phyloP scores from a whole-genome alignment of 2,329 filamentous ascomycete species.

The Pseudogymnoascus sp. region DNA sequence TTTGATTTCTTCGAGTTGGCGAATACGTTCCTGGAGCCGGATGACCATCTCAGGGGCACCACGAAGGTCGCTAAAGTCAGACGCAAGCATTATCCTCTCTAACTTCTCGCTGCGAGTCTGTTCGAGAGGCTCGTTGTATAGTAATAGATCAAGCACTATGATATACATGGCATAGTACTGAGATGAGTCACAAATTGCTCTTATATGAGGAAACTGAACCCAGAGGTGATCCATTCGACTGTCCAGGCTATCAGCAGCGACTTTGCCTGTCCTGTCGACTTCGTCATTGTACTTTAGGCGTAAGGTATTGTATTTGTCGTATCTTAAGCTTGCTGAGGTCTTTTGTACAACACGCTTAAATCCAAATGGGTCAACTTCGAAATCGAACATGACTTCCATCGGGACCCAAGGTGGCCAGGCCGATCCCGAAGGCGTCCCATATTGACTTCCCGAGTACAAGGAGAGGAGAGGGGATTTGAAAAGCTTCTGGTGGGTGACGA shows the following conservation, averaged over 20 bases:
- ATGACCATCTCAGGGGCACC: constrained; percentile 91
- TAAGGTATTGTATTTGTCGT: constrained; percentile 96
- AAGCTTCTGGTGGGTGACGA: constrained; percentile 89
- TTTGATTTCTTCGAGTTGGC: constrained; percentile 93
- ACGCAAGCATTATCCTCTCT: constrained; percentile 98
- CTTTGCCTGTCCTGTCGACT: constrained; percentile 57
- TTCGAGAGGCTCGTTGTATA: constrained; percentile 93
- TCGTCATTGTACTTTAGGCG: constrained; percentile 97
- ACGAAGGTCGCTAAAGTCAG: constrained; percentile 93
- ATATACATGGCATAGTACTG: constrained; percentile 99
- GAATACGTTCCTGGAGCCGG: constrained; percentile 82
- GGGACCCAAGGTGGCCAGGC: constrained; percentile 98
- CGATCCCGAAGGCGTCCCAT: constrained; percentile 75
- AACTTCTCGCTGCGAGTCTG: constrained; percentile 93
- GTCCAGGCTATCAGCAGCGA: constrained; percentile 52
- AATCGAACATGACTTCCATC: constrained; percentile 97
- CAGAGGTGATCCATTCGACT: constrained; percentile 90
- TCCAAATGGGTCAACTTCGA: constrained; percentile 87
- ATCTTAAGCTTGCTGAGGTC: constrained; percentile 87
- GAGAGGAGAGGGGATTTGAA: constrained; percentile 78
- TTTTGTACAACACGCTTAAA: constrained; percentile 96
- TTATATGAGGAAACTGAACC: constrained; percentile 90
- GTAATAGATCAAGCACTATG: constrained; percentile 88
- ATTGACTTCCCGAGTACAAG: constrained; percentile 89
- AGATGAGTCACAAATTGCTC: constrained; percentile 91